These are phyloP conservation scores for Sutorius australiensis DNA, from an alignment of 768 basidiomycete genomes.

Conservation along the genomic window DNA sequence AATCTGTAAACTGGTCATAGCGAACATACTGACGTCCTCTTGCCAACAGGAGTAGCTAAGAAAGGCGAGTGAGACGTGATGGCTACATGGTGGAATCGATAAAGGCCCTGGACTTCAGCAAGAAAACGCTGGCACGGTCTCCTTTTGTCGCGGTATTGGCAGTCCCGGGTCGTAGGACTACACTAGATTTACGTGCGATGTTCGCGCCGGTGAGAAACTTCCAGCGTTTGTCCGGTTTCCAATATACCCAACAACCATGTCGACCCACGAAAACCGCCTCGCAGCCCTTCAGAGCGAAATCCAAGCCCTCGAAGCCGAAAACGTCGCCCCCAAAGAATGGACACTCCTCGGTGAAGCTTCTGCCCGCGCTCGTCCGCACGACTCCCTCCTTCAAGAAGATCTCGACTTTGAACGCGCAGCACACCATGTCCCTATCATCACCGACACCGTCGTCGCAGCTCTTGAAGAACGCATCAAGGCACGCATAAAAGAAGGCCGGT, in stretches of 20 bases:
- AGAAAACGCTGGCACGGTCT: no score
- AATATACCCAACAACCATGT: constrained; percentile 3
- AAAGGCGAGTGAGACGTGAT: no score
- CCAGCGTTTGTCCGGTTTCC: no score
- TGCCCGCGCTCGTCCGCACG: constrained; percentile 78
- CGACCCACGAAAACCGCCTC: constrained; percentile 69
- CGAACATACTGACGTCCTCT: no score
- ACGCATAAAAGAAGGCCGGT: constrained; percentile 78
- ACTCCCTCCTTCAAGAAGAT: constrained; percentile 89
- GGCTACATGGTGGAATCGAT: no score
- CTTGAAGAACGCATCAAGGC: constrained; percentile 91
- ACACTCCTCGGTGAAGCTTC: constrained; percentile 87
- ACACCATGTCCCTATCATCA: constrained; percentile 84
- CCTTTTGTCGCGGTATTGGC: no score
- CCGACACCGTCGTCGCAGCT: constrained; percentile 76
- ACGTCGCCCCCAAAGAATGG: constrained; percentile 90
- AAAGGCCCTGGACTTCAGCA: no score
- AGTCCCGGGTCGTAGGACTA: no score
- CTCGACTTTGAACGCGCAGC: constrained; percentile 90
- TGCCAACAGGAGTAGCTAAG: no score
- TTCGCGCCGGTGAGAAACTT: no score
- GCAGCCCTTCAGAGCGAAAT: constrained; percentile 76
- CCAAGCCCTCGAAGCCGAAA: constrained; percentile 74
- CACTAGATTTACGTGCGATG: no score
- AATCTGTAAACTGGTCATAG: no score